Percentiles rank a stretch among this genome's conserved stretches.
Conservation (phyloP, 441 rosid genomes). For the Isatis lusitanica region DNA sequence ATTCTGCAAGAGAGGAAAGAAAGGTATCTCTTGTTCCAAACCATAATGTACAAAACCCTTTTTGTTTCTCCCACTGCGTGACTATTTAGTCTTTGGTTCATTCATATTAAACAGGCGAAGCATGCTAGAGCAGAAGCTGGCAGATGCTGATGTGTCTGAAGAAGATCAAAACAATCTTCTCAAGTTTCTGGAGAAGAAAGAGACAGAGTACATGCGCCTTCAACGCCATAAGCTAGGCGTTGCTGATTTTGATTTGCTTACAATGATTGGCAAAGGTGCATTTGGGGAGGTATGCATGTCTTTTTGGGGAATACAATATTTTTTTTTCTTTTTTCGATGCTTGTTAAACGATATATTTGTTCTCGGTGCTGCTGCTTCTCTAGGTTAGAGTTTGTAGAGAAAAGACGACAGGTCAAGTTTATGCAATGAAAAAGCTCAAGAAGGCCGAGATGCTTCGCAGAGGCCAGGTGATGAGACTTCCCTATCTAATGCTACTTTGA, state of each 20-base stretch:
- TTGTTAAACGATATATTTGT: not conserved
- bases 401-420: slow-evolving; percentile 83
- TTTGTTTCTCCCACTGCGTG: not conserved
- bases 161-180: slow-evolving; percentile 88
- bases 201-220: slow-evolving; percentile 95
- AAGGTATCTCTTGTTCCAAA: slow-evolving; percentile 38
- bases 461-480: slow-evolving; percentile 61
- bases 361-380: slow-evolving; percentile 17
- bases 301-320: not conserved
- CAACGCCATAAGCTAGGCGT: slow-evolving; percentile 93
- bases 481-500: not conserved
- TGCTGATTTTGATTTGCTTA: slow-evolving; percentile 87
- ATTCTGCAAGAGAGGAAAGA: slow-evolving; percentile 85
- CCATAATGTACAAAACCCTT: not conserved
- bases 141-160: slow-evolving; percentile 85
- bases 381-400: slow-evolving; percentile 94
- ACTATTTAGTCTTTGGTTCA: not conserved
- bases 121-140: slow-evolving; percentile 77
- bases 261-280: slow-evolving; percentile 96
- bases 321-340: not conserved
- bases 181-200: slow-evolving; percentile 87
- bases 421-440: slow-evolving; percentile 96
- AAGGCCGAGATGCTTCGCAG: slow-evolving; percentile 99
- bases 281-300: slow-evolving; percentile 78
- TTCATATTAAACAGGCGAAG: slow-evolving; percentile 46